These are phyloP conservation scores for Apiospora koreana DNA, from an alignment of 2,329 filamentous ascomycete genomes.

Conservation along the genomic window DNA sequence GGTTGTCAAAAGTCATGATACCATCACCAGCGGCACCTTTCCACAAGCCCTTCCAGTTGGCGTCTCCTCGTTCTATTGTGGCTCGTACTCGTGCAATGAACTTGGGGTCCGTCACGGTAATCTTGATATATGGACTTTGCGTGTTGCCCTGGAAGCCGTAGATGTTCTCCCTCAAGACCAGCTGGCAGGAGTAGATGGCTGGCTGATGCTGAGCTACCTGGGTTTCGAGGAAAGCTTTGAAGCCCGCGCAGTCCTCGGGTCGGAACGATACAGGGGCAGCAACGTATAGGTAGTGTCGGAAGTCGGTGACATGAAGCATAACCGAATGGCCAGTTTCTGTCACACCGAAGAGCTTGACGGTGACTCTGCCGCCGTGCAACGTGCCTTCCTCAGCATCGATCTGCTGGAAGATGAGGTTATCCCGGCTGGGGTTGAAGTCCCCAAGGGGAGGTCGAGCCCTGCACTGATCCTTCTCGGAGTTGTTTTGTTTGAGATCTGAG, in stretches of 20 bases:
- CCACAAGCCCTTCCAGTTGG: constrained; percentile 94
- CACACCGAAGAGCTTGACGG: constrained; percentile 92
- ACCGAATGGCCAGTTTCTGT: constrained; percentile 84
- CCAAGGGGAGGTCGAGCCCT: constrained; percentile 69
- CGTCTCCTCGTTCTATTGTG: constrained; percentile 71
- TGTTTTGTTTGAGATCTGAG: constrained; percentile 78
- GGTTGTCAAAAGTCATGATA: constrained; percentile 91
- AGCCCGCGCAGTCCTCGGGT: constrained; percentile 74
- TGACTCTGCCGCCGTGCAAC: constrained; percentile 71
- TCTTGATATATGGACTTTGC: constrained; percentile 88
- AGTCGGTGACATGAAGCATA: constrained; percentile 91
- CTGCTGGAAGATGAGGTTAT: constrained; percentile 86
- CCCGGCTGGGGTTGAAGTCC: constrained; percentile 56
- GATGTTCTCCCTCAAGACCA: constrained; percentile 86
- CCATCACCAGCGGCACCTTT: constrained; percentile 63
- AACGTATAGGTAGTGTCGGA: constrained; percentile 94
- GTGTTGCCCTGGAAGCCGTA: constrained; percentile 94
- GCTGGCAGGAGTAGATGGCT: constrained; percentile 76
- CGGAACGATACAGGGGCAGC: constrained; percentile 83
- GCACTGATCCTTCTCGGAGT: constrained; percentile 89
- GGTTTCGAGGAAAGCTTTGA: constrained; percentile 77
- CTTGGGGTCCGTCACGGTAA: constrained; percentile 89
- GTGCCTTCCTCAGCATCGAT: constrained; percentile 94
- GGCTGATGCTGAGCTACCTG: constrained; percentile 73
- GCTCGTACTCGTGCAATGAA: constrained; percentile 75